These are phyloP conservation scores for Trametes cingulata DNA, from an alignment of 768 basidiomycete genomes.

Conservation along the genomic window DNA sequence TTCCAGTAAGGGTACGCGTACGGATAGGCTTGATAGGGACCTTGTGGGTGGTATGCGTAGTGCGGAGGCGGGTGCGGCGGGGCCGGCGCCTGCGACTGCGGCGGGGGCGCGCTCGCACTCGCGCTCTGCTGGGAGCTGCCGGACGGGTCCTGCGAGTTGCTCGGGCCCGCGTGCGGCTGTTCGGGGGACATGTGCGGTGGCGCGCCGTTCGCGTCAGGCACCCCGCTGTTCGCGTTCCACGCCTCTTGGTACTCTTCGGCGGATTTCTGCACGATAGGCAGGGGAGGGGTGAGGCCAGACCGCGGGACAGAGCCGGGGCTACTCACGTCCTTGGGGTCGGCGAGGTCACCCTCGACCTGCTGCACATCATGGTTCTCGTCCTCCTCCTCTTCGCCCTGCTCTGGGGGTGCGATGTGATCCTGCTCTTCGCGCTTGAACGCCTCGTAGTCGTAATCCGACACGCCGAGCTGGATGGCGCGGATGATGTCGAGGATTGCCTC, in stretches of 20 bases:
- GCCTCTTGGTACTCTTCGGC: conserved; percentile 58
- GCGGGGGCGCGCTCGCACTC: conserved; percentile 4
- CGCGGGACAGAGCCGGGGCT: conserved; percentile 5
- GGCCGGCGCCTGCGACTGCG: conserved; percentile 9
- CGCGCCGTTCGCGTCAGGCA: conserved; percentile 28
- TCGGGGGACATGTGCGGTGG: conserved; percentile 1
- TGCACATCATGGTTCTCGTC: conserved; percentile 21
- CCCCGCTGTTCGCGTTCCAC: conserved; percentile 61
- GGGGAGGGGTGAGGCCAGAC: background rate
- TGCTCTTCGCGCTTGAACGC: conserved; percentile 36
- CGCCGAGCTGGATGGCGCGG: conserved; percentile 56
- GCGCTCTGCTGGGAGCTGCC: conserved; percentile 13
- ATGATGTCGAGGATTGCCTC: conserved; percentile 63
- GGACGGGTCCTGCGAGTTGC: conserved; percentile 14
- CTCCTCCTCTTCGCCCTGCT: conserved; percentile 37
- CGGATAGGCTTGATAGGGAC: conserved; percentile 24
- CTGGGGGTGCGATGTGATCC: conserved; percentile 35
- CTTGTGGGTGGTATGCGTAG: conserved; percentile 18
- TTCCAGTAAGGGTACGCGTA: conserved; percentile 28
- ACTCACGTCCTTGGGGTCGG: conserved; percentile 32
- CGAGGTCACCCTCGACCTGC: conserved; percentile 26
- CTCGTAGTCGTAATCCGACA: conserved; percentile 33
- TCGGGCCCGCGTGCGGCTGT: conserved; percentile 30
- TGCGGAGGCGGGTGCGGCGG: conserved; percentile 17
- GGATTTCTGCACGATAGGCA: conserved; percentile 35